A percentile compares a stretch with the other conserved stretches of the same genome.
phyloP scores from a whole-genome alignment of 2,329 filamentous ascomycete genomes.

The Basipetospora chlamydospora region DNA sequence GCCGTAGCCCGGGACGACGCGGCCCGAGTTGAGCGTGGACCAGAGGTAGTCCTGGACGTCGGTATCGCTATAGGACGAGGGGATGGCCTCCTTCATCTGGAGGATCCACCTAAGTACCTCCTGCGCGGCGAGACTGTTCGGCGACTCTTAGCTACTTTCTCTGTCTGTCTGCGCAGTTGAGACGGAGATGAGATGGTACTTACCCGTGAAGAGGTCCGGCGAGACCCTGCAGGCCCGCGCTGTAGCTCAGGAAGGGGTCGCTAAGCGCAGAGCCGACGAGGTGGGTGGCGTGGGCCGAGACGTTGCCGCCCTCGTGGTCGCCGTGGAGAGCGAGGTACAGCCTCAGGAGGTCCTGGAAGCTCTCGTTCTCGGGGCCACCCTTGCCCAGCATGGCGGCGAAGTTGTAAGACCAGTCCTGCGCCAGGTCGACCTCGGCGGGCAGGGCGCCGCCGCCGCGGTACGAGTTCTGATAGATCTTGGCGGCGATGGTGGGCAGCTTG shows the following conservation, averaged over 20 bases:
- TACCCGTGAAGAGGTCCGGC: constrained; percentile 49
- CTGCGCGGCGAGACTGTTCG: constrained; percentile 66
- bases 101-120: constrained; percentile 95
- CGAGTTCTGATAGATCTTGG: constrained; percentile 92
- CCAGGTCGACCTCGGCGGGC: constrained; percentile 59
- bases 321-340: constrained; percentile 93
- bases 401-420: constrained; percentile 97
- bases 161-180: no score
- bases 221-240: constrained; percentile 84
- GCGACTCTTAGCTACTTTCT: no score
- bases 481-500: constrained; percentile 91
- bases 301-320: constrained; percentile 96
- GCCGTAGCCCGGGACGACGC: constrained; percentile 88
- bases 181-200: no score
- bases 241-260: constrained; percentile 92
- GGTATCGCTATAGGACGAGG: constrained; percentile 58
- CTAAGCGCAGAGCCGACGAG: constrained; percentile 87
- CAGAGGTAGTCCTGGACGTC: constrained; percentile 86
- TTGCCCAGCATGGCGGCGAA: constrained; percentile 94
- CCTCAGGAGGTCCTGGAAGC: constrained; percentile 88
- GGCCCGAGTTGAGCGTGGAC: constrained; percentile 82
- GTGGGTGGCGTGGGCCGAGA: constrained; percentile 90
- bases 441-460: constrained; percentile 63
- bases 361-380: constrained; percentile 71
- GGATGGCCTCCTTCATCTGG: constrained; percentile 85